Evolutionary conservation across 495 filamentous ascomycete species (phyloP), one percentile per base, ranked within the genome.

Genomic region (Tuber borchii): DNA sequence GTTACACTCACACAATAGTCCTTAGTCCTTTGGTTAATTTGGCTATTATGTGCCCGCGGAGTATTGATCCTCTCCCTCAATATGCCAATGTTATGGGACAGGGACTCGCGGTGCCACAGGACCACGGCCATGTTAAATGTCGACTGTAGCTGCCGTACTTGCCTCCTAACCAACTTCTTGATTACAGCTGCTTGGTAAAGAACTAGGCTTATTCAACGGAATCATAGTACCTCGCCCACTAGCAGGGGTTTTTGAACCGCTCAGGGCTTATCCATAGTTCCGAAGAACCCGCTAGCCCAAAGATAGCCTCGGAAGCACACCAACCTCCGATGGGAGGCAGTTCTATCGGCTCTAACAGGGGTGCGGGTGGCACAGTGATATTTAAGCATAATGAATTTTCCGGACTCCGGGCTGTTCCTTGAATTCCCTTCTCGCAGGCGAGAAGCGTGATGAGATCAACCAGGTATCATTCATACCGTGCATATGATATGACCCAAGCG

Each of bases 381-480:
- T 65, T 65, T 65, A 65, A 65, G 56, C n/a, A 31, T 61, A 61
- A 61, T 65, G 26, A 31, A 31, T 65, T 31, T 65, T 65, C 56
- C 26, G n/a, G 56, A 17, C 56, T 31, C 56, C 12, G 10, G 56
- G 26, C 20, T 0, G 56, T 31, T 16, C 12, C 10, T 31, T 31
- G 1, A 31, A 16, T 14, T 65, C 26, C n/a, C 0, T 31, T 31
- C 56, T 17, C 31, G 26, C n/a, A 10, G 26, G 2, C 1, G 12
- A 22, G 51, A 61, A n/a, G 51, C 16, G n/a, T 6, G n/a, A 14
- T 7, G 51, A 16, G 51, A 65, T 16, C n/a, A 14, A 65, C 56
- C 56, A 31, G 48, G 48, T 8, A 40, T 40, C 39, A 40, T 40
- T 6, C 39, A 6, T 40, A 56, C 48, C 10, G 22, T 56, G 56